These are phyloP conservation scores for Botrytis porri DNA, from an alignment of 2,329 filamentous ascomycete species.

Conservation along the genomic window DNA sequence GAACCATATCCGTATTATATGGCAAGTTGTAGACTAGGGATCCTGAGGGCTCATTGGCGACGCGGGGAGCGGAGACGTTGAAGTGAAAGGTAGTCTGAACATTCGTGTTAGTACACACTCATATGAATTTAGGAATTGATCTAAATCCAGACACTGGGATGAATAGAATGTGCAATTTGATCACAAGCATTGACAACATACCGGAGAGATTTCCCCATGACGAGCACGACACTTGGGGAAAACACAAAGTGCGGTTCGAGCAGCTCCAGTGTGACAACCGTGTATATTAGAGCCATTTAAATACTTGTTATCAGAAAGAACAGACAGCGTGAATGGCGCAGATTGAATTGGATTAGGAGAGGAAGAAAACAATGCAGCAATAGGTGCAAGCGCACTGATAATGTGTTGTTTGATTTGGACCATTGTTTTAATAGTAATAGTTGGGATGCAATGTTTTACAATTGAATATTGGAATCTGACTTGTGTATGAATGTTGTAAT, in stretches of 20 bases:
- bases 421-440: not conserved
- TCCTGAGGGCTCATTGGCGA: not conserved
- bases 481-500: not conserved
- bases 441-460: not conserved
- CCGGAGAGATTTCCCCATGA: not conserved
- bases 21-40: not conserved
- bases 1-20: not conserved
- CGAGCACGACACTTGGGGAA: not conserved
- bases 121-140: not conserved
- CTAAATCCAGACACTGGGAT: not conserved
- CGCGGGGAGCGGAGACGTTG: not conserved
- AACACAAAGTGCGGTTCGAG: not conserved
- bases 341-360: not conserved
- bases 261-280: not conserved
- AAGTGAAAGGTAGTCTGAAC: not conserved
- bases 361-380: not conserved
- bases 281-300: not conserved
- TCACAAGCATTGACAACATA: not conserved
- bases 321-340: not conserved
- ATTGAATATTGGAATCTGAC: not conserved
- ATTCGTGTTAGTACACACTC: not conserved
- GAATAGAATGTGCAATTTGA: not conserved
- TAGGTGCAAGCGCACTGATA: not conserved
- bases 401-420: not conserved
- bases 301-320: not conserved